A percentile compares a stretch with the other conserved stretches of the same genome.
Conservation (phyloP, 257 asterid genomes). For the Petunia axillaris region DNA sequence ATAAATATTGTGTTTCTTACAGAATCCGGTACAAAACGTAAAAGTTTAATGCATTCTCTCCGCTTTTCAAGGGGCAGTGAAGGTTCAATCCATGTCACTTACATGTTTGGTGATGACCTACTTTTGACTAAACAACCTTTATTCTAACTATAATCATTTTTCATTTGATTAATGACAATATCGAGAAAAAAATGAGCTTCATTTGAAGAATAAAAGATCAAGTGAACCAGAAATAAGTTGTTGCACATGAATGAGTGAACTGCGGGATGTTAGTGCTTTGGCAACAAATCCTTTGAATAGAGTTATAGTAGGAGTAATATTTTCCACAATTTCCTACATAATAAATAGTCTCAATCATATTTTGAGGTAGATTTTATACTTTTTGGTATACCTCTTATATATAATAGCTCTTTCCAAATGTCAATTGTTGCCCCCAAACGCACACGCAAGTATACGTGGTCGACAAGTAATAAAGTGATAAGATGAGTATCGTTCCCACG, state of each 20-base stretch:
- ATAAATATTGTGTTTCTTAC: background rate
- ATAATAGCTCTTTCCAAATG: too few species aligned
- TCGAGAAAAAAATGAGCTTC: background rate
- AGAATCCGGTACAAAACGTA: background rate
- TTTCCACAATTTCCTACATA: background rate
- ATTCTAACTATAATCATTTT: background rate
- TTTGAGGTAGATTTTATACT: too few species aligned
- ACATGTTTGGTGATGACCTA: background rate
- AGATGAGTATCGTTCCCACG: too few species aligned
- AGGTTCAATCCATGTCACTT: background rate
- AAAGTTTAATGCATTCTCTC: background rate
- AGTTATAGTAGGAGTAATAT: background rate
- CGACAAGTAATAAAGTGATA: too few species aligned
- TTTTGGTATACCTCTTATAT: too few species aligned
- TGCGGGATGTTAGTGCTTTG: constrained; percentile 11
- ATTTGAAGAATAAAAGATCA: background rate
- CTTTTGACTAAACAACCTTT: background rate
- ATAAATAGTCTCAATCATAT: too few species aligned
- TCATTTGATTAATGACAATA: background rate
- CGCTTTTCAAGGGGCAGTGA: background rate
- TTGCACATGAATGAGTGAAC: constrained; percentile 10
- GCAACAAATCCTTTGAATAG: constrained; percentile 13
- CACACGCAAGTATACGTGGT: too few species aligned
- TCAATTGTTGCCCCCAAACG: too few species aligned
- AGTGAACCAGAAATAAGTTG: background rate